Percentiles rank a stretch among this genome's conserved stretches.
Evolutionary conservation across 495 filamentous ascomycete species (phyloP).

Genomic region (Hypoxylon trugodes): DNA sequence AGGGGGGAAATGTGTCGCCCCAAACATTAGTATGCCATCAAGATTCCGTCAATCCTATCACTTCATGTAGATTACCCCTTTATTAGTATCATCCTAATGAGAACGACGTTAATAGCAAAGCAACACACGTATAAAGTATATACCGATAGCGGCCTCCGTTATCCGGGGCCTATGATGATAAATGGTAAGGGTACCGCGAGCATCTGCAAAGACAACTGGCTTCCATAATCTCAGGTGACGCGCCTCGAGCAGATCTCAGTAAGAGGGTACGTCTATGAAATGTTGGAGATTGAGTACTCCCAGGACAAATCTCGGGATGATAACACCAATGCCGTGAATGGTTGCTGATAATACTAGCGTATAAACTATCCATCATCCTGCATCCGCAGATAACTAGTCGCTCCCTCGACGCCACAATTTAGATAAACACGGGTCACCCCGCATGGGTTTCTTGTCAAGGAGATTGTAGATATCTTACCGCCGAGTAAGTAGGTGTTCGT

Average conservation of each 20-base stretch:
- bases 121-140: constrained; percentile 2
- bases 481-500: constrained; percentile 3
- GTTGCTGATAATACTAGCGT: constrained; percentile 42
- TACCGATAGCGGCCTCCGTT: constrained; percentile 39
- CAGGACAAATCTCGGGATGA: constrained; percentile 23
- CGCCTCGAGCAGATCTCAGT: constrained; percentile 10
- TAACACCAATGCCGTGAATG: constrained; percentile 38
- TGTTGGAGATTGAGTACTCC: constrained; percentile 24
- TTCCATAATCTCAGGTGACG: constrained; percentile 5
- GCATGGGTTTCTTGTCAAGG: constrained; percentile 7
- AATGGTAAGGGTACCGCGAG: constrained; percentile 23
- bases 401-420: constrained; percentile 20
- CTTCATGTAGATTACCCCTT: not conserved
- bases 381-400: constrained; percentile 13
- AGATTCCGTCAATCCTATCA: not conserved
- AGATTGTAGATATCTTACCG: constrained; percentile 12
- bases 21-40: not conserved
- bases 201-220: constrained; percentile 27
- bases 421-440: constrained; percentile 28
- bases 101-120: not conserved
- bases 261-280: not conserved
- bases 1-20: not conserved
- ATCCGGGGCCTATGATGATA: constrained; percentile 5
- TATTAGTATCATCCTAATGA: constrained; percentile 10
- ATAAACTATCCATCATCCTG: constrained; percentile 28